Evolutionary conservation across 2,329 filamentous ascomycete species (phyloP), one percentile per base, ranked within the genome.

Genomic region (Alternaria novae-zelandiae): DNA sequence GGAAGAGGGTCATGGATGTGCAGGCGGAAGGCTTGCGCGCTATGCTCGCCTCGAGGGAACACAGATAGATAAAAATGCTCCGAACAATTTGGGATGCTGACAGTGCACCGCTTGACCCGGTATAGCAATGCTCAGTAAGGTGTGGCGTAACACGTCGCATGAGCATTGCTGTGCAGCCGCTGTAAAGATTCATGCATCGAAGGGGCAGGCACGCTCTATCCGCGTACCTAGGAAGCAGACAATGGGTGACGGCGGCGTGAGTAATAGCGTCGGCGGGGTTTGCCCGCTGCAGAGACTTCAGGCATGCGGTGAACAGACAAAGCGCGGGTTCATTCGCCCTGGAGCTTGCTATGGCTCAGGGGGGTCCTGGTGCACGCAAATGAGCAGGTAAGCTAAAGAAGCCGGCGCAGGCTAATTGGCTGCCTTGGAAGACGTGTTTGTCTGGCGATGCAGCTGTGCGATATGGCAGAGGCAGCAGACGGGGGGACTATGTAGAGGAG

Each of bases 321-420:
- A 44, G 54, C 43, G 60, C 44, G 43, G 17, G 23, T 44, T 49
- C 15, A 63, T 59, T 59, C 50, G 60, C 60, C 43, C 41, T 25
- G 28, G 32, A 43, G 60, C 47, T 45, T 53, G 49, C 49, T 54
- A 45, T 59, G 50, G 56, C 45, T 45, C 60, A 54, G 59, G 63
- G 61, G 70, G 57, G 21, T 49, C 71, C 74, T 64, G 64, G 76
- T 45, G 41, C 36, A 53, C 45, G 65, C 69, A 78, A 76, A 78
- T 79, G 75, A 78, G 57, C 57, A 54, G 59, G 61, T 68, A 66
- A 67, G 60, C 49, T 54, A 63, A 32, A 49, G 49, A 45, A 46
- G 55, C 30, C 50, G 56, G 55, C 20, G 47, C 45, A 36, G 56
- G 47, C 56, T 58, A 43, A 58, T 53, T 58, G 56, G 56, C 56